Evolutionary conservation across 1,139 yeast genomes (phyloP).

Genomic region (Neolecta irregularis): DNA sequence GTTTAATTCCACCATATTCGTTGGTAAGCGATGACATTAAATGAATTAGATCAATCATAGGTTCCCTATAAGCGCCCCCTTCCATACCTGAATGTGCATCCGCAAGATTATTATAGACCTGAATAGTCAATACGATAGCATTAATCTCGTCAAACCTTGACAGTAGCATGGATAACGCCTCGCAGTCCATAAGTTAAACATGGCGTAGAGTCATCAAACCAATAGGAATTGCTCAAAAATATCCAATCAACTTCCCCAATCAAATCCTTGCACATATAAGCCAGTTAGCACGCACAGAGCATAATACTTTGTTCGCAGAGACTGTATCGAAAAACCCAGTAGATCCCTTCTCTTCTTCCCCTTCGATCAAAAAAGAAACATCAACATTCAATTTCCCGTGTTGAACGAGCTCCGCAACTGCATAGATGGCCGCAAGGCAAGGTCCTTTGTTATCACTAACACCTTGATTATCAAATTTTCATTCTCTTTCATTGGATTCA

Average conservation of each 20-base stretch:
- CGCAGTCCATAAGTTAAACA: slow-evolving; percentile 87
- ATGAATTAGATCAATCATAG: slow-evolving; percentile 70
- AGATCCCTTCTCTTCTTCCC: slow-evolving; percentile 91
- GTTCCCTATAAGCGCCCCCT: slow-evolving; percentile 83
- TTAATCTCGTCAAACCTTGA: no score
- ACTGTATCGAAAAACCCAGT: slow-evolving; percentile 65
- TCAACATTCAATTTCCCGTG: slow-evolving; percentile 45
- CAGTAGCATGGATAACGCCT: slow-evolving; percentile 73
- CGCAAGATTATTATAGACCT: slow-evolving; percentile 57
- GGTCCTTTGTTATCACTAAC: slow-evolving; percentile 95
- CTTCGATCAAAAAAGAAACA: slow-evolving; percentile 74
- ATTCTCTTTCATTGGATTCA: no score
- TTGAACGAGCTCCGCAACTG: slow-evolving; percentile 59
- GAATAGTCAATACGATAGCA: no score
- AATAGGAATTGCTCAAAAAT: slow-evolving; percentile 73
- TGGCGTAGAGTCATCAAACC: slow-evolving; percentile 82
- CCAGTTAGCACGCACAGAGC: no score
- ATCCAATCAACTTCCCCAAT: slow-evolving; percentile 79
- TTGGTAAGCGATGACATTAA: slow-evolving; percentile 48
- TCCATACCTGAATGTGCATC: slow-evolving; percentile 95
- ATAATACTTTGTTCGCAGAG: slow-evolving; percentile 30
- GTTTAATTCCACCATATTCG: slow-evolving; percentile 38
- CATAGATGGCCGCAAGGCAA: slow-evolving; percentile 69
- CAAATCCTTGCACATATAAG: no score
- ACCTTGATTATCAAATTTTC: no score